Percentiles rank a stretch among this genome's conserved stretches.
Evolutionary conservation across 805 yeast species (phyloP).

Genomic region (Maudiozyma turicensis): DNA sequence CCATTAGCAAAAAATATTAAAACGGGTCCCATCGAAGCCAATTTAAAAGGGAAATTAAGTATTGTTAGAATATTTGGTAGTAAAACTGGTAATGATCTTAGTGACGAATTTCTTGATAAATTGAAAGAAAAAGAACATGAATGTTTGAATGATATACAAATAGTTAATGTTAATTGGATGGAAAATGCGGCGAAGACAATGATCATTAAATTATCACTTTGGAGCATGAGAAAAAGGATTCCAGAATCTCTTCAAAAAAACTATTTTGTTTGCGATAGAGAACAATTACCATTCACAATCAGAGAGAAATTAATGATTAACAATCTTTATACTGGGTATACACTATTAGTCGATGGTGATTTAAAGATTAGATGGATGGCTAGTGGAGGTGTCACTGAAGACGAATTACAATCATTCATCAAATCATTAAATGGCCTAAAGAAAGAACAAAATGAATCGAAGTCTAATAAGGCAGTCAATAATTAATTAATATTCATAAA

Average conservation of each 20-base stretch:
- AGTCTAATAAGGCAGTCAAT: no score
- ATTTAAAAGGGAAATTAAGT: constrained; percentile 23
- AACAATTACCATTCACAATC: constrained; percentile 44
- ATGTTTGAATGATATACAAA: constrained; percentile 35
- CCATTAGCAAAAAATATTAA: constrained; percentile 33
- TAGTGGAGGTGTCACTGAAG: constrained; percentile 67
- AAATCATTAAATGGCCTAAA: constrained; percentile 3
- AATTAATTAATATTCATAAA: neutral
- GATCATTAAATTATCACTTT: constrained; percentile 43
- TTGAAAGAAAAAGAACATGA: constrained; percentile 3
- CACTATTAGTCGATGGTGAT: constrained; percentile 64
- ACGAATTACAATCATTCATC: constrained; percentile 45
- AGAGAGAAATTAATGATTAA: constrained; percentile 54
- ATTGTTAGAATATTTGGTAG: constrained; percentile 24
- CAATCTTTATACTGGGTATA: constrained; percentile 74
- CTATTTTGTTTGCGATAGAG: constrained; percentile 57
- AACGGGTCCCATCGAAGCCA: constrained; percentile 21
- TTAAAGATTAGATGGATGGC: constrained; percentile 86
- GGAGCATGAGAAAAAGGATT: constrained; percentile 24
- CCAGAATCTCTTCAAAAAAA: constrained; percentile 43
- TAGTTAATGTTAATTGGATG: constrained; percentile 67
- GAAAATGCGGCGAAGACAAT: constrained; percentile 63
- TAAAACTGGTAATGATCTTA: constrained; percentile 58
- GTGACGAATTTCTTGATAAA: constrained; percentile 31
- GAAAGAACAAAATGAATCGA: neutral